Conservation (phyloP, 2,329 filamentous ascomycete species). For the Dothistroma septosporum region DNA sequence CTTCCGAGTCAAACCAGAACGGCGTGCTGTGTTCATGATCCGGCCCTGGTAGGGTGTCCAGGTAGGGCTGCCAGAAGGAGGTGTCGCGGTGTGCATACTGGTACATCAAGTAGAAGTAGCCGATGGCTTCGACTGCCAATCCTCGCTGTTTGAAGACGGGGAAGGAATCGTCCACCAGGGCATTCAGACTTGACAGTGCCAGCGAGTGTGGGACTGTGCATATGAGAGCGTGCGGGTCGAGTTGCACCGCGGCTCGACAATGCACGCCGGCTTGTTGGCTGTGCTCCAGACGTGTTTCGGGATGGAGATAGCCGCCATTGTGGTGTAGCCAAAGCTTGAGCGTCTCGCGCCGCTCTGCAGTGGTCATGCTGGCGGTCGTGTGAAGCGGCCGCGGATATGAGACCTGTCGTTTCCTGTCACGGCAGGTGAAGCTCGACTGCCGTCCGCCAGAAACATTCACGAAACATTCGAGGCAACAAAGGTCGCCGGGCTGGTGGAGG, state of each 20-base stretch:
- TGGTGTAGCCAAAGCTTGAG: slow-evolving; percentile 32
- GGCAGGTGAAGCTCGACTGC: too few relatives aligned
- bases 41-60: slow-evolving; percentile 34
- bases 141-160: slow-evolving; percentile 29
- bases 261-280: slow-evolving; percentile 29
- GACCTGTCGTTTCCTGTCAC: too few relatives aligned
- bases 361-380: slow-evolving; percentile 4
- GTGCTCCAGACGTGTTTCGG: slow-evolving; percentile 24
- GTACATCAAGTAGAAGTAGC: slow-evolving; percentile 37
- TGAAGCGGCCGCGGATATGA: too few relatives aligned
- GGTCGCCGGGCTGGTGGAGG: too few relatives aligned
- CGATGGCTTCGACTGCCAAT: slow-evolving; percentile 31
- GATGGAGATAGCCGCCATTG: slow-evolving; percentile 32
- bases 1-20: slow-evolving; percentile 33
- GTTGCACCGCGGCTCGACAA: slow-evolving; percentile 19
- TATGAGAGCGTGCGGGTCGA: slow-evolving; percentile 22
- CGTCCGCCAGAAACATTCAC: too few relatives aligned
- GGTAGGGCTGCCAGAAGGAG: slow-evolving; percentile 38
- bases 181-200: slow-evolving; percentile 36
- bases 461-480: too few relatives aligned
- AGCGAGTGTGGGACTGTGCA: slow-evolving; percentile 33
- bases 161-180: slow-evolving; percentile 34
- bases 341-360: slow-evolving; percentile 11
- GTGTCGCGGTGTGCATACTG: slow-evolving; percentile 32
- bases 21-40: slow-evolving; percentile 32